Evolutionary conservation across 768 basidiomycete genomes (phyloP), one percentile per base, ranked within the genome.

Genomic region (Asterophora lycoperdoides): DNA sequence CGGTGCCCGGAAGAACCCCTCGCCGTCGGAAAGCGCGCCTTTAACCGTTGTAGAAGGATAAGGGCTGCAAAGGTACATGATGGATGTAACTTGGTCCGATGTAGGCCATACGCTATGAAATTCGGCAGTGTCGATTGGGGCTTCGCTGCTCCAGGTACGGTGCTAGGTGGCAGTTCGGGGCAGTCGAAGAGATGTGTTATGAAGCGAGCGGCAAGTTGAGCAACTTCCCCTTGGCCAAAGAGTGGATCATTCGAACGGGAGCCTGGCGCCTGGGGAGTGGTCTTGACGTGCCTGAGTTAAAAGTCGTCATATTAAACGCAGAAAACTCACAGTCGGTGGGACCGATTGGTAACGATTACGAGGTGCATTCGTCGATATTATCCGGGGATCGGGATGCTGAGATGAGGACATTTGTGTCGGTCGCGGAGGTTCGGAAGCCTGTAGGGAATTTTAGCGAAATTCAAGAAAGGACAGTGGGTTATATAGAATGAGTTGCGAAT

Each of bases 21-120:
- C 6, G 91, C 92, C 5, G 90, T 88, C 2, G 91, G 92, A 67
- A 93, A 94, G n/a, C 91, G 84, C 23, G 83, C 82, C 70, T 96
- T 96, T 51, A 96, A 74, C 14, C 91, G 81, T 54, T 86, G 83
- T 8, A 96, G 77, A 20, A 94, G 67, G 14, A 80, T 71, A 5
- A 80, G 70, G 0, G 84, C 80, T 18, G 84, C 81, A 71, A 69
- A 93, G 56, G 70, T 89, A 52, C 89, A 87, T 9, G 81, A 75
- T 7, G 73, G 61, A 42, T 85, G 83, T 1, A 91, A 74, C 50
- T 88, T 84, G 0, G 88, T 89, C 26, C 92, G 83, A 59, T 93
- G 88, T 13, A 93, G 79, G 0, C 88, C 86, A 62, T 93, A 93
- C 0, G 89, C 89, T 60, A 92, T 88, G 64, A 93, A 93, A 55